Evolutionary conservation across 2,329 filamentous ascomycete species (phyloP), one percentile per base, ranked within the genome.

Genomic region (Ascochyta koolunga): DNA sequence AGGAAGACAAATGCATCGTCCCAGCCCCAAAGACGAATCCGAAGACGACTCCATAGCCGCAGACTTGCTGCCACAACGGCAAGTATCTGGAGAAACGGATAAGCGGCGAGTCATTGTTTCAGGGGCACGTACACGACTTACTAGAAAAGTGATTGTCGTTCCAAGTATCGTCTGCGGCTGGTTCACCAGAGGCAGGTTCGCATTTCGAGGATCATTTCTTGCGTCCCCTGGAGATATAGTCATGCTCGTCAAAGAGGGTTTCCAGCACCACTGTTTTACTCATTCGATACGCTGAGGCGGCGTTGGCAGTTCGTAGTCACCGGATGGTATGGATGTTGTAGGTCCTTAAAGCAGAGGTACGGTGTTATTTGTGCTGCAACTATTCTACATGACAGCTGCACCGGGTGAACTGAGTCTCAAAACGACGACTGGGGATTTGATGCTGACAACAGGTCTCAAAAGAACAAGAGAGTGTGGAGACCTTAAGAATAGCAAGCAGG

Each of bases 1-100:
- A 74, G 54, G 15, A 69, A 43, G 15, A 76, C 67, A 10, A 73
- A 70, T 2, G 65, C 27, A 51, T 76, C 73, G 44, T 76, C 73
- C 67, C 67, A 73, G n/a, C 73, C 69, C 61, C 66, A 70, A 13
- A 70, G 51, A 15, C 52, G 60, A n/a, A 66, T 64, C 31, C 59
- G 67, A 19, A 62, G 50, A 5, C 73, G 69, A 16, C 66, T 63
- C 60, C 61, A 70, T 47, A 76, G 27, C 36, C 73, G 66, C 29
- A 76, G 50, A 29, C 56, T 49, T 15, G 71, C 59, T 15, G 68
- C 68, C 13, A 70, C 42, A 22, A 62, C 39, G 16, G 69, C 69
- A 21, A 71, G 15, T 5, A 48, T 21, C 71, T 75, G 43, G 15
- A 4, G 16, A 8, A 15, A 8, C 45, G 22, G 48, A 45, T 62